These are phyloP conservation scores for Candida sojae DNA, from an alignment of 1,139 yeast genomes.

Conservation along the genomic window DNA sequence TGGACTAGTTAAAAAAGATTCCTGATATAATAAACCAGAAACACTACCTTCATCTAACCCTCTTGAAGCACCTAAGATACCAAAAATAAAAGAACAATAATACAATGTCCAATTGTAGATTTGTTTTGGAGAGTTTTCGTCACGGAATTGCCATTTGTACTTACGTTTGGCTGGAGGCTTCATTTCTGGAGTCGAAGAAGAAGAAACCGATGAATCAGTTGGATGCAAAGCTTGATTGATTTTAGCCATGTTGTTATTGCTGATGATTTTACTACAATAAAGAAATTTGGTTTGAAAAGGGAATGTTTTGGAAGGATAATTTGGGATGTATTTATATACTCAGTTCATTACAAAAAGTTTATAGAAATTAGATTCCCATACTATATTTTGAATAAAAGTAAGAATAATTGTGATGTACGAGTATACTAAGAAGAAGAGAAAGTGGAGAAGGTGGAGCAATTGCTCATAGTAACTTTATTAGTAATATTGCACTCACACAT, in stretches of 20 bases:
- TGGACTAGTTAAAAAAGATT: conserved; percentile 19
- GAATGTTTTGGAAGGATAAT: not conserved
- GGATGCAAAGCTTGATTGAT: not conserved
- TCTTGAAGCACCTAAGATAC: conserved; percentile 59
- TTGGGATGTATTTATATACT: not conserved
- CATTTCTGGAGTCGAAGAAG: not conserved
- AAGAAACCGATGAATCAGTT: not conserved
- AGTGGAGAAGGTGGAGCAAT: too few species aligned
- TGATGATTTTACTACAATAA: not conserved
- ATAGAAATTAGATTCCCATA: too few species aligned
- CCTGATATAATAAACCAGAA: conserved; percentile 1
- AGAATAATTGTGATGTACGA: too few species aligned
- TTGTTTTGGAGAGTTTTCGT: conserved; percentile 47
- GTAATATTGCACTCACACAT: not conserved
- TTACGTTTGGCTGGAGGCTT: not conserved
- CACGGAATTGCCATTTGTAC: conserved; percentile 14
- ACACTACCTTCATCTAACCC: conserved; percentile 59
- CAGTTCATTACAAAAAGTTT: not conserved
- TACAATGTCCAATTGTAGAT: conserved; percentile 49
- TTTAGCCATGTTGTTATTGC: not conserved
- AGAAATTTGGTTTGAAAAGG: not conserved
- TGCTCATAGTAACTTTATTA: too few species aligned
- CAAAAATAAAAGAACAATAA: conserved; percentile 52
- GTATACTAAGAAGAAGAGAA: too few species aligned
- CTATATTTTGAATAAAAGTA: too few species aligned